Conservation (phyloP, 2,329 filamentous ascomycete species). For the Colletotrichum lentis region DNA sequence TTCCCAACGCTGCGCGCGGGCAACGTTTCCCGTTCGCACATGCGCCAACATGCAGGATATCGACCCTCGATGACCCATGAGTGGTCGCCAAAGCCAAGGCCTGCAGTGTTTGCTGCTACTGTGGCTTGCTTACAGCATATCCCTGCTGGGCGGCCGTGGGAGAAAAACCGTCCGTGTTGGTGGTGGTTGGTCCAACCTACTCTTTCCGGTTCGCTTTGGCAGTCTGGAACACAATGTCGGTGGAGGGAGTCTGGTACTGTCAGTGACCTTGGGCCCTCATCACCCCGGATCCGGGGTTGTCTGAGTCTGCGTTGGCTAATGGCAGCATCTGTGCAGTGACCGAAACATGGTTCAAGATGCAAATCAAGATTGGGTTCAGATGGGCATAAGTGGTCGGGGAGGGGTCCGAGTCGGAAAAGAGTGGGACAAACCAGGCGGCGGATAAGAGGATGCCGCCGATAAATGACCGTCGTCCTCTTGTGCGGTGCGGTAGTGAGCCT, state of each 20-base stretch:
- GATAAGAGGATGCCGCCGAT: constrained; percentile 1
- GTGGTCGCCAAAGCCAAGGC: not conserved
- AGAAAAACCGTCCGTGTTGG: not conserved
- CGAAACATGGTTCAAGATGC: constrained; percentile 33
- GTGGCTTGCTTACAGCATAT: constrained; percentile 8
- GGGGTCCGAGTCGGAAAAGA: constrained; percentile 25
- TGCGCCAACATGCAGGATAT: constrained; percentile 14
- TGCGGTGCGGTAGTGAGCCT: not conserved
- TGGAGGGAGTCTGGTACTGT: not conserved
- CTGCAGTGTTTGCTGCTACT: constrained; percentile 1
- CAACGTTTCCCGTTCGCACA: constrained; percentile 19
- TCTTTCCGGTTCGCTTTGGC: constrained; percentile 6
- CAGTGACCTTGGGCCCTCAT: not conserved
- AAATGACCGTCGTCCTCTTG: not conserved
- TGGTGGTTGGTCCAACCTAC: constrained; percentile 17
- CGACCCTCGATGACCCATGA: not conserved
- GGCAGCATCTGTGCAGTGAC: constrained; percentile 28
- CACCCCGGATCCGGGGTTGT: constrained; percentile 16
- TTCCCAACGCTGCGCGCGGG: constrained; percentile 1
- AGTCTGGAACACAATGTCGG: not conserved
- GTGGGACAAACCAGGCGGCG: constrained; percentile 21
- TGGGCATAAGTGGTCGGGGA: constrained; percentile 19
- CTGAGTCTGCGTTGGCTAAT: constrained; percentile 19
- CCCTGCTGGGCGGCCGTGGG: constrained; percentile 11
- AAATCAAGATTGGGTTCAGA: constrained; percentile 35